Conservation (phyloP, 73 alveolate species). For the Uronychia binucleata region DNA sequence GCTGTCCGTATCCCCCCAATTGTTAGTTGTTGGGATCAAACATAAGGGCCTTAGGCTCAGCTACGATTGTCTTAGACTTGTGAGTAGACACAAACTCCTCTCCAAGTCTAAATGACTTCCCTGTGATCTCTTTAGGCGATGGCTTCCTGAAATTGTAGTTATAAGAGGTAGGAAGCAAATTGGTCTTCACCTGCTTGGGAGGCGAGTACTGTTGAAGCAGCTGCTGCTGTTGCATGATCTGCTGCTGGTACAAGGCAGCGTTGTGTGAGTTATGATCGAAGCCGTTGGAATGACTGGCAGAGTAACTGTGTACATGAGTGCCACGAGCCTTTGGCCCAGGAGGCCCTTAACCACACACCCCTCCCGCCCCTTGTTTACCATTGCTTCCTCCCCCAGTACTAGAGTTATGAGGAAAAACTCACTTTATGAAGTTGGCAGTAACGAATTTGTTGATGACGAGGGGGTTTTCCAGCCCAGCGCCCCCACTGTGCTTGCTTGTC, state of each 20-base stretch:
- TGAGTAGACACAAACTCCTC: neutral
- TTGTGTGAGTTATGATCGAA: neutral
- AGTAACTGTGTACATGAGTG: neutral
- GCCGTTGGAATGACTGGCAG: neutral
- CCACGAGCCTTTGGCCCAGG: neutral
- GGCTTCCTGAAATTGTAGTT: neutral
- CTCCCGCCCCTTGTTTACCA: neutral
- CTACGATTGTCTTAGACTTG: neutral
- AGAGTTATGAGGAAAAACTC: neutral
- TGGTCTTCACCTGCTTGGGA: neutral
- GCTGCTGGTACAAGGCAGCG: neutral
- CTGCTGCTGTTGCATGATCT: neutral
- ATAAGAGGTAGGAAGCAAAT: neutral
- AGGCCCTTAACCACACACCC: no score
- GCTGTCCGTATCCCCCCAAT: no score
- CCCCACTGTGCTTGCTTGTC: neutral
- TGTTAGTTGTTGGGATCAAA: slow-evolving; percentile 1
- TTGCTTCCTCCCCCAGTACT: neutral
- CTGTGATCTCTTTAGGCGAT: neutral
- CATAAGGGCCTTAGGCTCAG: neutral
- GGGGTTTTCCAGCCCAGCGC: neutral
- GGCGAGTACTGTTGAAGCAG: neutral
- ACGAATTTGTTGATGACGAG: neutral
- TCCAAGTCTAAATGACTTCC: neutral
- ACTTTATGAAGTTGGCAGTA: neutral